A percentile compares a stretch with the other conserved stretches of the same genome.
Conservation (phyloP, 2,329 filamentous ascomycete genomes). For the Botrytis tulipae region DNA sequence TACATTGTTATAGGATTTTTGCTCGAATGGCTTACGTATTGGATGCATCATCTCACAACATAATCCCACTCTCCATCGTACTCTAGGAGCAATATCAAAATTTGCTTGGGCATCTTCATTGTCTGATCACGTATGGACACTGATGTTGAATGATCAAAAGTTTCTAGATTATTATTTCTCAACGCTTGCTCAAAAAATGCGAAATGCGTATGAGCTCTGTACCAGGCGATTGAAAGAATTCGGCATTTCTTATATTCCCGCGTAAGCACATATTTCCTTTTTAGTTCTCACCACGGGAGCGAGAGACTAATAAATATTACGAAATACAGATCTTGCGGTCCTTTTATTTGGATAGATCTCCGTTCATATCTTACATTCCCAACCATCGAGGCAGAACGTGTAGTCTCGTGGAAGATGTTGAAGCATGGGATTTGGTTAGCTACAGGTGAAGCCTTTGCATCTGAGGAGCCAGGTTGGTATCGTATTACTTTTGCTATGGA, state of each 20-base stretch:
- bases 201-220: constrained; percentile 20
- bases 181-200: constrained; percentile 12
- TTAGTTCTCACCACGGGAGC: not conserved
- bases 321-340: constrained; percentile 21
- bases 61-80: constrained; percentile 21
- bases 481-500: constrained; percentile 23
- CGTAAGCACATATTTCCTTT: not conserved
- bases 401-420: constrained; percentile 23
- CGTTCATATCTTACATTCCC: constrained; percentile 13
- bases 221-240: constrained; percentile 15
- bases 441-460: constrained; percentile 24
- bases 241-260: constrained; percentile 19
- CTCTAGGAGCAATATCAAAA: constrained; percentile 19
- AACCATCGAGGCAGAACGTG: constrained; percentile 20
- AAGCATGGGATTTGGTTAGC: constrained; percentile 24
- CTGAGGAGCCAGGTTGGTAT: constrained; percentile 23
- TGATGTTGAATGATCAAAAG: constrained; percentile 21
- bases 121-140: constrained; percentile 22
- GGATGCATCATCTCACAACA: constrained; percentile 34
- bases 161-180: constrained; percentile 22
- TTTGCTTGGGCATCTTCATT: constrained; percentile 26
- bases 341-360: constrained; percentile 25
- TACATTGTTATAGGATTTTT: constrained; percentile 41
- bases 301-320: not conserved
- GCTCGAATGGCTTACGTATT: constrained; percentile 46